These are phyloP conservation scores for Leucoagaricus sp. DNA, from an alignment of 1,284 basidiomycete species.

Conservation along the genomic window DNA sequence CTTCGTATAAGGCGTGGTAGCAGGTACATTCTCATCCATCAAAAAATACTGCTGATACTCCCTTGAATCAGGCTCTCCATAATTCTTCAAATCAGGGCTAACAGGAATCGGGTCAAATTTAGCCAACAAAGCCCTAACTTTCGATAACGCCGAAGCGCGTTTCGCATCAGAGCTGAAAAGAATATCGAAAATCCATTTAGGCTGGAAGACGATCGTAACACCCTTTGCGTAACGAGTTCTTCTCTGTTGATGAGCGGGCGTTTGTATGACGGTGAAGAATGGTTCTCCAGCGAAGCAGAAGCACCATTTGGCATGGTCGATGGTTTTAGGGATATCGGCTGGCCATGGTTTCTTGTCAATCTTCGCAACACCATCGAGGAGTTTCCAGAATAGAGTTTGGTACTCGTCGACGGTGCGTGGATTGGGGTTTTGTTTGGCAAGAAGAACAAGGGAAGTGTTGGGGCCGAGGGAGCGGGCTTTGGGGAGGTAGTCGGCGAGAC, in stretches of 20 bases:
- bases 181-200: background rate
- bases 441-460: background rate
- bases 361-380: background rate
- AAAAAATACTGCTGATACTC: background rate
- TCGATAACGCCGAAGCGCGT: background rate
- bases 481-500: background rate
- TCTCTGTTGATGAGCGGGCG: background rate
- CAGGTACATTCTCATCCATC: background rate
- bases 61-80: background rate
- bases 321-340: background rate
- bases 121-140: background rate
- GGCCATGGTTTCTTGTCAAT: background rate
- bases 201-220: background rate
- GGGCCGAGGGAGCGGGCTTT: background rate
- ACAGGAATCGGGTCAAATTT: background rate
- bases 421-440: slow-evolving; percentile 1
- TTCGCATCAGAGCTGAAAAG: background rate
- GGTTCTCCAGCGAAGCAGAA: background rate
- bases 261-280: background rate
- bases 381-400: background rate
- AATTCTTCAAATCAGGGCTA: background rate
- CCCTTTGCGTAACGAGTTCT: background rate
- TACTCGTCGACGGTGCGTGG: background rate
- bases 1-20: background rate
- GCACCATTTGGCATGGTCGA: slow-evolving; percentile 1